Conservation (phyloP, 352 stramenopile species). For the Pythium insidiosum region DNA sequence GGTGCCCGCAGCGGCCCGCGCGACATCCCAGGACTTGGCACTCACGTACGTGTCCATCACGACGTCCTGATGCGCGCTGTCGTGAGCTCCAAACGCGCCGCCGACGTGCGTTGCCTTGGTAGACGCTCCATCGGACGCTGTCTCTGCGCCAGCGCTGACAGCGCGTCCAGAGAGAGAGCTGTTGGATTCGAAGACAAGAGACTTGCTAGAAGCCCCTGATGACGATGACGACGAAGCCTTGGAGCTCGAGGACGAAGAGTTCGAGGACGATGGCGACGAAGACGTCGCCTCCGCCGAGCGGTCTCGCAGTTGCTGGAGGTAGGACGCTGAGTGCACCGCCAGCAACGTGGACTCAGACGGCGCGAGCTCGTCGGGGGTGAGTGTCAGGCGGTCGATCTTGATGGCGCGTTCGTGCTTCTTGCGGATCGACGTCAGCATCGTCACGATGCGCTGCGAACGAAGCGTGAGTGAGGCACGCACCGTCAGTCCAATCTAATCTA, state of each 20-base stretch:
- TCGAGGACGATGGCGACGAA: constrained; percentile 13
- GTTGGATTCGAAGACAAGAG: constrained; percentile 78
- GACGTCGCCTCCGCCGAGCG: constrained; percentile 42
- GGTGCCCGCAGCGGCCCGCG: constrained; percentile 64
- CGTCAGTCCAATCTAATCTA: constrained; percentile 1
- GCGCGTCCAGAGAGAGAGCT: too few species aligned
- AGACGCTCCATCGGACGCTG: too few species aligned
- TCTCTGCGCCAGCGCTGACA: too few species aligned
- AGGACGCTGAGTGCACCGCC: constrained; percentile 79
- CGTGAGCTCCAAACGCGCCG: constrained; percentile 64
- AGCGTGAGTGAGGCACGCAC: background rate
- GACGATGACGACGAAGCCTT: constrained; percentile 21
- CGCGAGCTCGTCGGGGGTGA: constrained; percentile 64
- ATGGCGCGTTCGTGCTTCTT: constrained; percentile 60
- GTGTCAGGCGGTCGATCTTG: constrained; percentile 57
- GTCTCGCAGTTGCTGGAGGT: constrained; percentile 67
- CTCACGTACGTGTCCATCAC: constrained; percentile 83
- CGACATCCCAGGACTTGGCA: constrained; percentile 80
- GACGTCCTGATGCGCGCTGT: constrained; percentile 50
- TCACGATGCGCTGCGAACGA: constrained; percentile 46
- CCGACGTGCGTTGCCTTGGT: constrained; percentile 37
- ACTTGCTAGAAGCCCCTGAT: constrained; percentile 1
- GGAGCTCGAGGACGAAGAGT: constrained; percentile 17
- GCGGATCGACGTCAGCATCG: constrained; percentile 47
- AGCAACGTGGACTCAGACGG: constrained; percentile 67